Conservation (phyloP, 306 rosid species). For the Phaseolus lunatus region DNA sequence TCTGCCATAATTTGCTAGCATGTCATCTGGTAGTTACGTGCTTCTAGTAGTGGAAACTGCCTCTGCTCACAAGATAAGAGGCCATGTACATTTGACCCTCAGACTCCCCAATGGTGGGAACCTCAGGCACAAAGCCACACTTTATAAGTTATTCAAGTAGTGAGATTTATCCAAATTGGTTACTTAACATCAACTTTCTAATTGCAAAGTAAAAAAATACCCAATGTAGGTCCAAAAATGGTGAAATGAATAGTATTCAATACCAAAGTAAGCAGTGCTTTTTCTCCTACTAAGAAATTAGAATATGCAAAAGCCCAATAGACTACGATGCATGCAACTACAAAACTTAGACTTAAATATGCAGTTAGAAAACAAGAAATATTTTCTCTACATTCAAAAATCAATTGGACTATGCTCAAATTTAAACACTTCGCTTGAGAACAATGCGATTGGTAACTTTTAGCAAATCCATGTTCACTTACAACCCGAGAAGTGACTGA, state of each 20-base stretch:
- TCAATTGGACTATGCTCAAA: neutral
- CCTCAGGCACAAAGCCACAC: neutral
- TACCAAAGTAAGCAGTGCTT: neutral
- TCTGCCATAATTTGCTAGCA: neutral
- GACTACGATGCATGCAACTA: constrained; percentile 18
- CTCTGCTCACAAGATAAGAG: neutral
- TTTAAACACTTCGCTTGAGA: neutral
- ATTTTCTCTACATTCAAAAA: neutral
- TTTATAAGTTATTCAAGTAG: constrained; percentile 9
- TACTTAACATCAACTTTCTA: constrained; percentile 11
- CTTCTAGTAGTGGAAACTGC: constrained; percentile 2
- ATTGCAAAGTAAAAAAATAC: neutral
- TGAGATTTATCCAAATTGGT: constrained; percentile 29
- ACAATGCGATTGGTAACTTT: neutral
- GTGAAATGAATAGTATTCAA: neutral
- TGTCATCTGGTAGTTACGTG: neutral
- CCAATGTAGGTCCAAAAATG: constrained; percentile 13
- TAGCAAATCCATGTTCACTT: neutral
- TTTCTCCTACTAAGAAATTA: neutral
- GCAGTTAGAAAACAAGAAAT: neutral
- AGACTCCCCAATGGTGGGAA: neutral
- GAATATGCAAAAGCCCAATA: constrained; percentile 17
- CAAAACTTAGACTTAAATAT: neutral
- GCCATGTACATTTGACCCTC: constrained; percentile 1
- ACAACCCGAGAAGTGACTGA: neutral